These are phyloP conservation scores for Durotheca rogersii DNA, from an alignment of 495 filamentous ascomycete genomes.

Conservation along the genomic window DNA sequence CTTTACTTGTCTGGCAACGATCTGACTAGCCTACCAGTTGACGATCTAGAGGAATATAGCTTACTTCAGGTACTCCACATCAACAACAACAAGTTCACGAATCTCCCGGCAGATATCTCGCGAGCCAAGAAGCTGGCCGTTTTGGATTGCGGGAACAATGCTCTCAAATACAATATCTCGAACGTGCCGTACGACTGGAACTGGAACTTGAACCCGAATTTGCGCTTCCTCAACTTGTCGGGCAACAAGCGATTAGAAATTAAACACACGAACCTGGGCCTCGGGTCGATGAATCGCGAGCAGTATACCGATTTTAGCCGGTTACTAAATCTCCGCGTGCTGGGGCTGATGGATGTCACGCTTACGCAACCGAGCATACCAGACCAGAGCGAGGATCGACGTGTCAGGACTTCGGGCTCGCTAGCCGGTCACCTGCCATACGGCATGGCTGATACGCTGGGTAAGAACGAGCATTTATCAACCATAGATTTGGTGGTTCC, in stretches of 20 bases:
- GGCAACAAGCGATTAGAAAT: slow-evolving; percentile 98
- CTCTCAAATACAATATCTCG: slow-evolving; percentile 97
- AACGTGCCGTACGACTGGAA: slow-evolving; percentile 99
- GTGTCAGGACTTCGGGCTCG: slow-evolving; percentile 93
- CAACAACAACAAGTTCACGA: slow-evolving; percentile 97
- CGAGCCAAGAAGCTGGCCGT: slow-evolving; percentile 88
- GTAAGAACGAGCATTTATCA: slow-evolving; percentile 88
- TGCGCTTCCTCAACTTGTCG: slow-evolving; percentile 94
- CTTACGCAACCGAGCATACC: slow-evolving; percentile 84
- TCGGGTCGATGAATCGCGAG: slow-evolving; percentile 55
- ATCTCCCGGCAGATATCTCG: slow-evolving; percentile 90
- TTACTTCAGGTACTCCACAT: slow-evolving; percentile 88
- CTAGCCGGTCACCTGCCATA: slow-evolving; percentile 84
- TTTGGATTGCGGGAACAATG: slow-evolving; percentile 92
- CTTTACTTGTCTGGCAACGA: slow-evolving; percentile 96
- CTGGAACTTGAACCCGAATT: slow-evolving; percentile 95
- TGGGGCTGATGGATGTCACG: slow-evolving; percentile 98
- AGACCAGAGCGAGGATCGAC: slow-evolving; percentile 90
- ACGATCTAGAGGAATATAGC: slow-evolving; percentile 87
- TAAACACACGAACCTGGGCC: slow-evolving; percentile 65
- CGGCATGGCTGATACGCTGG: slow-evolving; percentile 97
- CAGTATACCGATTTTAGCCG: slow-evolving; percentile 91
- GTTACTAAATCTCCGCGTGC: slow-evolving; percentile 78
- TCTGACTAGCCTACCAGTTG: slow-evolving; percentile 83
- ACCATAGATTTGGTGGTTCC: slow-evolving; percentile 98